Evolutionary conservation across 805 yeast species (phyloP).

Genomic region (Lachancea dasiensis): DNA sequence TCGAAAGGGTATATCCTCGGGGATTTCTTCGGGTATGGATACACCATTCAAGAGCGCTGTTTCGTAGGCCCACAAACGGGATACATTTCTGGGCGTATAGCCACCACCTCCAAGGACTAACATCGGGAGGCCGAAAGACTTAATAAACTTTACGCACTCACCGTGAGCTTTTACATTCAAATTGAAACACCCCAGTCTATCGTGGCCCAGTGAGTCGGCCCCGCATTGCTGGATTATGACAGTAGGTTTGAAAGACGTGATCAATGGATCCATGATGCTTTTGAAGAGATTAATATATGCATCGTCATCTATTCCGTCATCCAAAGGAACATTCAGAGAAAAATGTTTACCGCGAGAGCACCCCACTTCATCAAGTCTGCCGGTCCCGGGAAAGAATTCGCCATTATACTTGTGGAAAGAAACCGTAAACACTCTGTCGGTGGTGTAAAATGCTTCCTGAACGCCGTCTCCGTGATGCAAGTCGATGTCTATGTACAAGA

Average conservation of each 20-base stretch:
- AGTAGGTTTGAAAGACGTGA: slow-evolving; percentile 87
- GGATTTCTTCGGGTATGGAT: slow-evolving; percentile 67
- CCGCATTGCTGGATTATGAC: slow-evolving; percentile 96
- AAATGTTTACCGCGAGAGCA: slow-evolving; percentile 84
- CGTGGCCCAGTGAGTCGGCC: slow-evolving; percentile 92
- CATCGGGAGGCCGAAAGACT: slow-evolving; percentile 85
- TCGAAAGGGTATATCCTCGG: slow-evolving; percentile 67
- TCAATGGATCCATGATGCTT: slow-evolving; percentile 83
- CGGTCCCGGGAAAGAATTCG: slow-evolving; percentile 96
- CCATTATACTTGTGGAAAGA: slow-evolving; percentile 90
- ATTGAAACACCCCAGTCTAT: slow-evolving; percentile 90
- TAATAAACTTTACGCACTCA: slow-evolving; percentile 85
- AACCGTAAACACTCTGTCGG: slow-evolving; percentile 86
- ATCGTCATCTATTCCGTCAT: slow-evolving; percentile 95
- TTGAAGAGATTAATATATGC: slow-evolving; percentile 70
- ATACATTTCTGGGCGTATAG: slow-evolving; percentile 91
- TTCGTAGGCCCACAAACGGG: slow-evolving; percentile 93
- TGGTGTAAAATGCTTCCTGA: slow-evolving; percentile 87
- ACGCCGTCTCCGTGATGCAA: slow-evolving; percentile 96
- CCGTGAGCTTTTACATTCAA: slow-evolving; percentile 90
- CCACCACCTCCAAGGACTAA: slow-evolving; percentile 97
- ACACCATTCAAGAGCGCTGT: slow-evolving; percentile 82
- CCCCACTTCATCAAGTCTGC: slow-evolving; percentile 84
- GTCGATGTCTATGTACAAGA: slow-evolving; percentile 81
- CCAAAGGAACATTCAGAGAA: slow-evolving; percentile 83